These are phyloP conservation scores for Termitomyces sp. DNA, from an alignment of 768 basidiomycete genomes.

Conservation along the genomic window DNA sequence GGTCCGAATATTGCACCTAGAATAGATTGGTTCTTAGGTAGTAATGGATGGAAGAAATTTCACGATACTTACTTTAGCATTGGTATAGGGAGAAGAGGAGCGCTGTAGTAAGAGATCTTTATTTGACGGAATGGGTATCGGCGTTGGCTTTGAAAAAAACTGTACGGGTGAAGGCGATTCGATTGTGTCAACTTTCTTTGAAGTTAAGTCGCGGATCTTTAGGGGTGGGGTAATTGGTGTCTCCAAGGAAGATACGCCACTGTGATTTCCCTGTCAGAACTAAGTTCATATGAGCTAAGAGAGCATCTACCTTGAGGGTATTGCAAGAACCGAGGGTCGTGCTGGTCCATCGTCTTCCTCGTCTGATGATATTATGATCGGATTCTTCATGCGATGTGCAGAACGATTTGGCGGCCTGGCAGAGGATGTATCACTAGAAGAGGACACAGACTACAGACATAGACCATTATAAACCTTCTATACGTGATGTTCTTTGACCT, in stretches of 20 bases:
- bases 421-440: slow-evolving; percentile 19
- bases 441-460: slow-evolving; percentile 21
- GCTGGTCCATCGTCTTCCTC: slow-evolving; percentile 23
- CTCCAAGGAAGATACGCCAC: neutral
- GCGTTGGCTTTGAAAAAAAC: slow-evolving; percentile 11
- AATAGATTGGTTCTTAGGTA: neutral
- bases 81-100: neutral
- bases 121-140: slow-evolving; percentile 32
- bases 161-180: slow-evolving; percentile 11
- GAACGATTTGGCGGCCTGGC: slow-evolving; percentile 6
- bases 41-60: neutral
- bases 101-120: slow-evolving; percentile 14
- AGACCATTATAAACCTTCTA: neutral
- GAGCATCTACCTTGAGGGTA: slow-evolving; percentile 9
- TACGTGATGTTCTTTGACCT: slow-evolving; percentile 7
- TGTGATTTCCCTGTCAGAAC: neutral
- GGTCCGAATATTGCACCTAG: slow-evolving; percentile 23
- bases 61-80: neutral
- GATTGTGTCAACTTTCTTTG: slow-evolving; percentile 1
- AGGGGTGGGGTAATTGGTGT: neutral
- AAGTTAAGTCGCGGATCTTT: slow-evolving; percentile 9
- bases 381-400: slow-evolving; percentile 7
- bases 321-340: slow-evolving; percentile 5
- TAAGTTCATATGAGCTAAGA: neutral
- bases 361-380: slow-evolving; percentile 28